Percentiles rank a stretch among this genome's conserved stretches.
Evolutionary conservation across 2,329 filamentous ascomycete genomes (phyloP).

Genomic region (Diaporthe nobilis): DNA sequence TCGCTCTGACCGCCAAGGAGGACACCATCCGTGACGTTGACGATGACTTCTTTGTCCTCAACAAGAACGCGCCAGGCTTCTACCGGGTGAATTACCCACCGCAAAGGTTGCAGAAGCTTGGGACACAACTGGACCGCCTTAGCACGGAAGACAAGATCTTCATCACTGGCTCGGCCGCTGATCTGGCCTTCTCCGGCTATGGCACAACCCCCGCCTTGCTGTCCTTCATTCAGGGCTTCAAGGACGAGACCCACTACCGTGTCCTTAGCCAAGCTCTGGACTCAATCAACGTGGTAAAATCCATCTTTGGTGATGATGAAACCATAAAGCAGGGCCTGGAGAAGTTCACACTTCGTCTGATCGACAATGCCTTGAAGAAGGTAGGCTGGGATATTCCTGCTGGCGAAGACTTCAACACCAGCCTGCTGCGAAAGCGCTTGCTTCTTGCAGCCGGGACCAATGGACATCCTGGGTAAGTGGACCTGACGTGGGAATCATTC

Average conservation of each 20-base stretch:
- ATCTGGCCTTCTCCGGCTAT: slow-evolving; percentile 89
- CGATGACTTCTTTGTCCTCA: slow-evolving; percentile 92
- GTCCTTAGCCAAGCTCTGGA: slow-evolving; percentile 91
- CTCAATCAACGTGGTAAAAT: slow-evolving; percentile 82
- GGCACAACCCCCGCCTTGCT: slow-evolving; percentile 86
- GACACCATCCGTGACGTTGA: slow-evolving; percentile 82
- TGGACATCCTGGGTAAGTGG: slow-evolving; percentile 79
- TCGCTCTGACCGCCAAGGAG: slow-evolving; percentile 81
- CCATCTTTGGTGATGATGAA: slow-evolving; percentile 86
- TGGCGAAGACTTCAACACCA: slow-evolving; percentile 84
- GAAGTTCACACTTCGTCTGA: slow-evolving; percentile 83
- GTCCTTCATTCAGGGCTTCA: slow-evolving; percentile 87
- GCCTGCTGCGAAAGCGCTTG: slow-evolving; percentile 86
- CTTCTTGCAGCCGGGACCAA: slow-evolving; percentile 81
- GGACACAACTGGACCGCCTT: slow-evolving; percentile 81
- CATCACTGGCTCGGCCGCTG: slow-evolving; percentile 89
- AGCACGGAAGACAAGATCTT: slow-evolving; percentile 93
- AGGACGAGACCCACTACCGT: slow-evolving; percentile 84
- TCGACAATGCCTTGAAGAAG: slow-evolving; percentile 80
- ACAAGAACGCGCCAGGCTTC: slow-evolving; percentile 88
- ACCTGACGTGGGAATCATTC: background rate
- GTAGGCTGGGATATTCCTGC: slow-evolving; percentile 89
- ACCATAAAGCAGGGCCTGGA: slow-evolving; percentile 80
- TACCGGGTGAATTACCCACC: slow-evolving; percentile 95
- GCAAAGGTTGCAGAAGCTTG: slow-evolving; percentile 84